Evolutionary conservation across 2,329 filamentous ascomycete species (phyloP).

Genomic region (Annulohypoxylon truncatum): DNA sequence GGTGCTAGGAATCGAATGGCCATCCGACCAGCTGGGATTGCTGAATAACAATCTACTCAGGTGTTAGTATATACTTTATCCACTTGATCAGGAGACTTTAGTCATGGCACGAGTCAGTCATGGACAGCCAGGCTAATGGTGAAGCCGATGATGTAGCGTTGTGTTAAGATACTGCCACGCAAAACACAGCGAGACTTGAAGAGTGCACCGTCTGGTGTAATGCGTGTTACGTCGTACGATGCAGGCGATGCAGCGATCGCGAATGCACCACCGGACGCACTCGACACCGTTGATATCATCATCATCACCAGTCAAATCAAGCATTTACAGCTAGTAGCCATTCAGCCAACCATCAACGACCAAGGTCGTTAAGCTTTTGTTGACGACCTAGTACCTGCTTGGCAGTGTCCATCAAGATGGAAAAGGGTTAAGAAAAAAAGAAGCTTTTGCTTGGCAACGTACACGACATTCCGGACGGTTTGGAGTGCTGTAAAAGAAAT

Average conservation of each 20-base stretch:
- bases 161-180: conserved; percentile 8
- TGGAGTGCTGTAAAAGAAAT: conserved; percentile 51
- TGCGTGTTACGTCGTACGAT: conserved; percentile 37
- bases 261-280: conserved; percentile 29
- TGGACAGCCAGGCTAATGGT: neutral
- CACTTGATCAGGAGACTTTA: neutral
- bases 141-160: conserved; percentile 20
- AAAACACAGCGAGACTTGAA: neutral
- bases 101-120: conserved; percentile 16
- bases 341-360: conserved; percentile 30
- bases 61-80: conserved; percentile 16
- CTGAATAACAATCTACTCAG: conserved; percentile 66
- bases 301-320: conserved; percentile 27
- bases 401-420: conserved; percentile 32
- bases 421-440: conserved; percentile 40
- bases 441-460: conserved; percentile 50
- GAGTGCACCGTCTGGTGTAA: conserved; percentile 17
- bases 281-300: conserved; percentile 18
- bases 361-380: conserved; percentile 38
- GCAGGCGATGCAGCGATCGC: conserved; percentile 33
- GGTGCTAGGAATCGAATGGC: conserved; percentile 62
- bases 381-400: conserved; percentile 31
- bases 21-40: conserved; percentile 66
- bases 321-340: conserved; percentile 13
- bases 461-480: conserved; percentile 52